Evolutionary conservation across 345 rosid species (phyloP), one percentile per base, ranked within the genome.

Genomic region (Gossypium mustelinum): DNA sequence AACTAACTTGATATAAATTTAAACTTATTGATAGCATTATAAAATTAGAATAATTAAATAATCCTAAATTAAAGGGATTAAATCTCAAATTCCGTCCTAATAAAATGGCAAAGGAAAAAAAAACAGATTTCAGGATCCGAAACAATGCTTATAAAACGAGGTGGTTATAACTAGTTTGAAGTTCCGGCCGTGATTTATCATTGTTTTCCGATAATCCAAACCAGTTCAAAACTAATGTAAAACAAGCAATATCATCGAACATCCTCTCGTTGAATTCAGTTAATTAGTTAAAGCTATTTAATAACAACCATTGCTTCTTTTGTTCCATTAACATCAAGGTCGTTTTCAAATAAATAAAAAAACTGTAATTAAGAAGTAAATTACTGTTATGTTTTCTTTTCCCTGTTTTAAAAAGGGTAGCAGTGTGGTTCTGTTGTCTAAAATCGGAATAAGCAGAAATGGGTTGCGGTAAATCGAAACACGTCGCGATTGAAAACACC

Each of bases 401-500:
- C 55, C 24, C n/a, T 11, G 41, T 4, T 22, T 57, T 60, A 44
- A 44, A 73, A 45, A 13, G 39, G 73, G 61, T 13, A 20, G 55
- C 5, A 59, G 10, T 1, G n/a, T 44, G 8, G 3, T 60, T 11
- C 67, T 44, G 24, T 44, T 59, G 17, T 17, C 69, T 44, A 41
- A 54, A 48, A 24, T 60, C 68, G 50, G 25, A 60, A 27, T 59
- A 54, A 51, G 9, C 27, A 45, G 25, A 73, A 22, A 94, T 92
- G 98, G 97, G 97, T 27, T 94, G 98, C 70, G 89, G 92, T 7
- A 77, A 94, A 80, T 94, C 98, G 27, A 94, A 94, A 75, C 94
- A 85, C 14, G 93, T 90, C 34, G 92, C 86, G 4, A 76, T 85
- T 0, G 94, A 85, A 25, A 87, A 89, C 85, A 86, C 94, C 52